phyloP scores from a whole-genome alignment of 176 grass and related monocot species.

The Zea mays region Zm-B73-REFERENCE-NAM-5.0 NC_050097.1:216165001-216165500 shows the following conservation, averaged over 20 bases:
- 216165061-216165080: conserved; percentile 26
- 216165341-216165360: conserved; percentile 48
- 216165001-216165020: not conserved
- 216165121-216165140: conserved; percentile 83
- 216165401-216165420: conserved; percentile 33
- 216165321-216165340: conserved; percentile 43
- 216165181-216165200: conserved; percentile 92
- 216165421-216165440: conserved; percentile 38
- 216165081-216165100: conserved; percentile 24
- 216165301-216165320: conserved; percentile 53
- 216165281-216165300: conserved; percentile 34
- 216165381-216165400: conserved; percentile 23
- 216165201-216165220: conserved; percentile 94
- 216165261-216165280: conserved; percentile 42
- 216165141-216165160: conserved; percentile 93
- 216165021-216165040: conserved; percentile 14
- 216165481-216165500: conserved; percentile 20
- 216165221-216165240: conserved; percentile 70
- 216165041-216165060: conserved; percentile 18
- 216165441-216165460: conserved; percentile 47
- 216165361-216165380: conserved; percentile 34
- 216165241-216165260: conserved; percentile 73
- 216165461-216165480: conserved; percentile 20
- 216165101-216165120: conserved; percentile 26
- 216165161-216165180: conserved; percentile 94